Base-by-base conservation (phyloP, 495 filamentous ascomycete genomes). In the Ramalina intermedia region DNA sequence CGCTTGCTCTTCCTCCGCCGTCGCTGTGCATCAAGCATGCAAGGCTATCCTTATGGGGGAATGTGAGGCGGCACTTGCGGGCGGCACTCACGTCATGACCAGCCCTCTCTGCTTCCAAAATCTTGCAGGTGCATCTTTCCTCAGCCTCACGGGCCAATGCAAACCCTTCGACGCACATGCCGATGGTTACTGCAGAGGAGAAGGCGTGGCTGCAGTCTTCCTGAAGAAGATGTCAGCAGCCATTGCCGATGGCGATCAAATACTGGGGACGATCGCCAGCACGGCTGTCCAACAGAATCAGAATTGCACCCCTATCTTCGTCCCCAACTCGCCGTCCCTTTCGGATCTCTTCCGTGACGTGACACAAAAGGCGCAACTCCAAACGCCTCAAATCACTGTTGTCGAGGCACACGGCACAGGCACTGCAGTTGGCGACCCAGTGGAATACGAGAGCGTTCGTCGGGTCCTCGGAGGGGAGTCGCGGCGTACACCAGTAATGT, bases 321-420 rank as follows among this genome's bases (percentile, higher is more conserved):
- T 82, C 5, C 82, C 83, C 1, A 77, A 84, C 53, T 66, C 70
- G 1, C 65, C 69, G 0, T 82, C 82, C 0, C 75, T 85, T 49
- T 72, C 75, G 1, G 51, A 66, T 0, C 60, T 87, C 0, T 85
- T 77, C 47, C 50, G 57, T 1, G 60, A 72, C 6, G 77, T 85
- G 5, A 64, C 80, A 3, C 58, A 69, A 7, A 60, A 75, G 13
- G 74, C 81, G 1, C 67, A 70, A 13, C 65, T 86, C 6, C 68
- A 76, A 41, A 76, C 83, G 1, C 63, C 66, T 4, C 74, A 86
- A 44, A 69, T 87, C 37, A 74, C 74, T 43, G 75, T 85, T 27
- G 78, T 89, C 5, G 84, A 89, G 57, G 83, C 82, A 58, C 84
- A 88, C 57, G 84, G 84, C 6, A 87, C 84, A 3, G 84, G 83